Percentiles rank a stretch among this genome's conserved stretches.
phyloP scores from a whole-genome alignment of 2,329 filamentous ascomycete species.

The Lachnellula suecica region DNA sequence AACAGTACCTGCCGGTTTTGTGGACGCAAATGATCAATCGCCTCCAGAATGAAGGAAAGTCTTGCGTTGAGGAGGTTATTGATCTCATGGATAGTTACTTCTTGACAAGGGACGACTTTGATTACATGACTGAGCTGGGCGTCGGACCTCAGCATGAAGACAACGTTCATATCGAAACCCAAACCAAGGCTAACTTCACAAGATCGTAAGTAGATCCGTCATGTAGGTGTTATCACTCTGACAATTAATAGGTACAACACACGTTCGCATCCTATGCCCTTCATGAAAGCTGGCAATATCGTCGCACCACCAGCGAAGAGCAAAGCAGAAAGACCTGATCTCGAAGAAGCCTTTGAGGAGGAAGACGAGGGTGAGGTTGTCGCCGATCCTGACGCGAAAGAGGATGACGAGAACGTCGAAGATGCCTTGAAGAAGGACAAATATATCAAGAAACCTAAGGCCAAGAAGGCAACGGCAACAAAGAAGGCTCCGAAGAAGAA shows the following conservation, averaged over 20 bases:
- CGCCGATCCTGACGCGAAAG: constrained; percentile 48
- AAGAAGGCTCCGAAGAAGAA: constrained; percentile 50
- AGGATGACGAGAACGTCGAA: constrained; percentile 71
- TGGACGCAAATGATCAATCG: constrained; percentile 79
- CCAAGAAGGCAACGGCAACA: constrained; percentile 51
- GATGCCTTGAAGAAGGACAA: constrained; percentile 92
- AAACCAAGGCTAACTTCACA: constrained; percentile 88
- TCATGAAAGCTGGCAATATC: constrained; percentile 88
- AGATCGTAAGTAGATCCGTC: constrained; percentile 63
- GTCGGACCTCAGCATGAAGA: constrained; percentile 81
- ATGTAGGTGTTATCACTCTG: not conserved
- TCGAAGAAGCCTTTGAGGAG: constrained; percentile 95
- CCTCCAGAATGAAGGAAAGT: constrained; percentile 77
- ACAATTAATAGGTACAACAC: constrained; percentile 68
- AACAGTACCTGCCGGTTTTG: constrained; percentile 87
- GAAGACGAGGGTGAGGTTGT: constrained; percentile 74
- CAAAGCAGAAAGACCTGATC: constrained; percentile 72
- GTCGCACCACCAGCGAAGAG: constrained; percentile 58
- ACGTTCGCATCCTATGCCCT: constrained; percentile 84
- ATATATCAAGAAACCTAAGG: constrained; percentile 90
- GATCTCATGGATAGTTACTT: constrained; percentile 97
- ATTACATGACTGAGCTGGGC: constrained; percentile 87
- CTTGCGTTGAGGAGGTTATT: constrained; percentile 79
- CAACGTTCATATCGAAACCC: constrained; percentile 73
- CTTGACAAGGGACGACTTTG: constrained; percentile 91